Percentiles rank a stretch among this genome's conserved stretches.
Conservation (phyloP, 164 flowering plant species). For the Chimonanthus salicifolius region DNA sequence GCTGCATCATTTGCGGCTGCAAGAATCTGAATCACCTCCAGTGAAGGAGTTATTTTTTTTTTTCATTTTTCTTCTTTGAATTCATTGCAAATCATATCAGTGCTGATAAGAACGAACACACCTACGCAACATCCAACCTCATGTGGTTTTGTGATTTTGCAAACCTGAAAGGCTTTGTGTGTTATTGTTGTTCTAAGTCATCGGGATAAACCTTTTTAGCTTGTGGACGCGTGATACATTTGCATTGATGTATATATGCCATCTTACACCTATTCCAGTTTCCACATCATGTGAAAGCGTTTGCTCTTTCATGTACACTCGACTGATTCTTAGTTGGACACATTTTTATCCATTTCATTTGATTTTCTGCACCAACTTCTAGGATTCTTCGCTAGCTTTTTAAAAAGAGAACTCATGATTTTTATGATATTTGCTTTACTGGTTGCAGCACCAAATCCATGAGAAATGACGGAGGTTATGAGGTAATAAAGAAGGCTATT, state of each 20-base stretch:
- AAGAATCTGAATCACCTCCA: too few relatives aligned
- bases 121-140: background rate
- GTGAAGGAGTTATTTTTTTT: too few relatives aligned
- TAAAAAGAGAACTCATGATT: background rate
- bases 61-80: background rate
- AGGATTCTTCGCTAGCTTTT: background rate
- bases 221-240: too few relatives aligned
- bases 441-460: constrained; percentile 69
- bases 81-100: too few relatives aligned
- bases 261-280: background rate
- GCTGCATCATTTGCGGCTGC: background rate
- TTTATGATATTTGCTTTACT: background rate
- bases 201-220: background rate
- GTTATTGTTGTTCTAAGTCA: background rate
- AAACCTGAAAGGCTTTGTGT: background rate
- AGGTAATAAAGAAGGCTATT: constrained; percentile 77
- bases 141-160: background rate
- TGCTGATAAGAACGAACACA: background rate
- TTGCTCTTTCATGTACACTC: background rate
- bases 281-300: background rate
- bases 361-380: background rate
- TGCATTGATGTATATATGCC: background rate
- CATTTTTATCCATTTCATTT: background rate
- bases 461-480: constrained; percentile 75
- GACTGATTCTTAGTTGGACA: background rate